Evolutionary conservation across 1,139 yeast species (phyloP).

Genomic region (Taphrina pruni): DNA sequence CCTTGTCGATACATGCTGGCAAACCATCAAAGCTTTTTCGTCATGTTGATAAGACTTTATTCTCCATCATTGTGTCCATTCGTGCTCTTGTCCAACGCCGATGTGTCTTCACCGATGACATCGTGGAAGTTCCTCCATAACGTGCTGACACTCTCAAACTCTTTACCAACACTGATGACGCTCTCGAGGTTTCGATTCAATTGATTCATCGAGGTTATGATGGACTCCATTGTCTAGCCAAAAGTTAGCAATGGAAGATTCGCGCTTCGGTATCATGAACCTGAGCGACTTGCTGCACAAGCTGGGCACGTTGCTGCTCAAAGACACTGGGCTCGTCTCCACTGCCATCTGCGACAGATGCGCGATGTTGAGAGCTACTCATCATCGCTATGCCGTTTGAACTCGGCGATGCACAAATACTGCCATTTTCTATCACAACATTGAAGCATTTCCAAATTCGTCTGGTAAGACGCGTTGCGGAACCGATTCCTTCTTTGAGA

Average conservation of each 20-base stretch:
- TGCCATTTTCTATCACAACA: not conserved
- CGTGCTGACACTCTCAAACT: slow-evolving; percentile 48
- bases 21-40: too few species aligned
- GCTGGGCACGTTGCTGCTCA: slow-evolving; percentile 25
- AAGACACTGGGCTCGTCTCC: slow-evolving; percentile 9
- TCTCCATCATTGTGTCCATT: slow-evolving; percentile 11
- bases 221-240: slow-evolving; percentile 46
- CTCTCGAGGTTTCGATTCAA: slow-evolving; percentile 48
- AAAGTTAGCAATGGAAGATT: too few species aligned
- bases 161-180: slow-evolving; percentile 47
- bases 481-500: not conserved
- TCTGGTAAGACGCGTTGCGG: slow-evolving; percentile 14
- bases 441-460: not conserved
- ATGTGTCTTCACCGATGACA: slow-evolving; percentile 34
- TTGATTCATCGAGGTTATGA: slow-evolving; percentile 47
- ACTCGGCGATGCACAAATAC: not conserved
- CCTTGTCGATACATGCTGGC: too few species aligned
- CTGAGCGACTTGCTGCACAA: slow-evolving; percentile 28
- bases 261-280: not conserved
- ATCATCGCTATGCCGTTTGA: not conserved
- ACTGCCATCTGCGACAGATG: slow-evolving; percentile 10
- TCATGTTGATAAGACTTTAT: not conserved
- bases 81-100: slow-evolving; percentile 12
- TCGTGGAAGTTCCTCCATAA: slow-evolving; percentile 48
- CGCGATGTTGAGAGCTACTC: slow-evolving; percentile 17